Evolutionary conservation across 2,329 filamentous ascomycete genomes (phyloP), one percentile per base, ranked within the genome.

Genomic region (Ophiostoma montium): DNA sequence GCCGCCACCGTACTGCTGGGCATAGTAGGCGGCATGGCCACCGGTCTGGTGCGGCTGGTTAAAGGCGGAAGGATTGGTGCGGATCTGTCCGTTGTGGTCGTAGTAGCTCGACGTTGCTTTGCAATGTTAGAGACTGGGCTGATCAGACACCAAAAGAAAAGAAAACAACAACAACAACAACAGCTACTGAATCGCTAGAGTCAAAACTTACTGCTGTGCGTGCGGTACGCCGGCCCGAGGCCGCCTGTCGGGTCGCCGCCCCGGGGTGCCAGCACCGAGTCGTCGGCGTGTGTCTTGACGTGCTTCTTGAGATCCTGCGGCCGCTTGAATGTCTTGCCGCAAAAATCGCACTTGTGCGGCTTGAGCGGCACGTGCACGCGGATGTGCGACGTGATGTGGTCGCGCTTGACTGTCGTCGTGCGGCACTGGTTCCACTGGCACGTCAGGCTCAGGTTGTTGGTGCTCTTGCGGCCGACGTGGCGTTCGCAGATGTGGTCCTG

Each of bases 261-360:
- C 42, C 74, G 69, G 16, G 57, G 55, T 23, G 75, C 69, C 38
- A 81, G 71, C 36, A 94, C 86, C 38, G 88, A 94, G 67, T 95
- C 90, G 62, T 96, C 90, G 59, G 90, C 90, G 63, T 96, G 90
- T 5, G 90, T 96, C 80, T 96, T 98, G 67, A 96, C 88, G 65
- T 98, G 92, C 73, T 98, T 98, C 80, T 98, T 96, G 60, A 98
- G 67, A 71, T 98, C 92, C 70, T 98, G 92, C 2, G 92, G 92
- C 32, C 92, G 85, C 78, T 98, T 98, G 76, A 98, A 98, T 1
- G 89, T 89, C 73, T 98, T 98, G 63, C 87, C 87, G 63, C 92
- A 98, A 69, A 95, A 94, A 63, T 95, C 89, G 67, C 92, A 98
- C 69, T 95, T 96, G 72, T 98, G 92, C 57, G 92, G 92, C 75